Evolutionary conservation across 2,329 filamentous ascomycete genomes (phyloP).

Genomic region (Fusarium sp.): DNA sequence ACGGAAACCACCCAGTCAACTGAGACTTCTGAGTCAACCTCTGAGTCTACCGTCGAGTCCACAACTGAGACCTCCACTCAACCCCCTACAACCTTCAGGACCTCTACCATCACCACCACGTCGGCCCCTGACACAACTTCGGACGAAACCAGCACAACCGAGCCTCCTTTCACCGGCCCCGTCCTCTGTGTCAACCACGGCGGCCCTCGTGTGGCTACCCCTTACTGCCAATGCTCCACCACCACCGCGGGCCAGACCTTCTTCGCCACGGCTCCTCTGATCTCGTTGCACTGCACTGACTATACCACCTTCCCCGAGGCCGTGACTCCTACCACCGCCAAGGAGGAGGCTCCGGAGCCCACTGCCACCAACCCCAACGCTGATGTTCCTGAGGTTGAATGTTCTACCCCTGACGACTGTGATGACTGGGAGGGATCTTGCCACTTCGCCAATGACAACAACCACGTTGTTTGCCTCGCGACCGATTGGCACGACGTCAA

Average conservation of each 20-base stretch:
- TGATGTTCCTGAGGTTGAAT: neutral
- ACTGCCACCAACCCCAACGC: neutral
- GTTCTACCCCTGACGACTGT: constrained; percentile 1
- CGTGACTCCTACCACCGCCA: constrained; percentile 9
- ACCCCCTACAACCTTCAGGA: constrained; percentile 26
- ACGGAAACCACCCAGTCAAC: constrained; percentile 2
- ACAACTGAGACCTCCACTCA: constrained; percentile 9
- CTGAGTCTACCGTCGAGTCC: neutral
- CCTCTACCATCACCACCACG: constrained; percentile 19
- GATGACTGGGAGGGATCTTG: constrained; percentile 6
- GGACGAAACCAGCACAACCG: constrained; percentile 5
- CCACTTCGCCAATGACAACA: constrained; percentile 8
- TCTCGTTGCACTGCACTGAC: constrained; percentile 18
- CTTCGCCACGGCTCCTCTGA: constrained; percentile 24
- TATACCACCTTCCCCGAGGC: constrained; percentile 32
- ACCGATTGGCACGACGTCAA: constrained; percentile 7
- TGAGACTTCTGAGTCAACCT: neutral
- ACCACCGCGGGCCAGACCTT: constrained; percentile 28
- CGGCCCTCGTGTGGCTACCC: constrained; percentile 27
- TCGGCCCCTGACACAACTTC: constrained; percentile 7
- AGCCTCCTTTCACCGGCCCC: constrained; percentile 16
- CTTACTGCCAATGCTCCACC: constrained; percentile 35
- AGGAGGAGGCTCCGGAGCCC: neutral
- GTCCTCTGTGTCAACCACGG: constrained; percentile 30
- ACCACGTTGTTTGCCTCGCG: neutral